phyloP scores from a whole-genome alignment of 495 filamentous ascomycete species.

The Cryomyces antarcticus region DNA sequence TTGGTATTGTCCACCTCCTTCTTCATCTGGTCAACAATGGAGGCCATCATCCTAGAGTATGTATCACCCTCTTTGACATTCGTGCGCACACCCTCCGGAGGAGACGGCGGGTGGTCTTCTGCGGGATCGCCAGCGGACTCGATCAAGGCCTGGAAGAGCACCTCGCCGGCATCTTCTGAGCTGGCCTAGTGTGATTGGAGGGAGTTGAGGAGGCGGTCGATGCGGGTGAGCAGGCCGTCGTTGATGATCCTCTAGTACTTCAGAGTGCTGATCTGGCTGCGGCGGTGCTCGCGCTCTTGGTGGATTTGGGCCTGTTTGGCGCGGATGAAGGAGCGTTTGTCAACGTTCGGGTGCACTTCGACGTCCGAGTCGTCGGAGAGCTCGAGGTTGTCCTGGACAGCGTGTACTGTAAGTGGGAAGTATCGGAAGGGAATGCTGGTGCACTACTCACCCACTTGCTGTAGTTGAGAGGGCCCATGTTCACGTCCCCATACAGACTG shows the following conservation, averaged over 20 bases:
- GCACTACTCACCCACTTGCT: constrained; percentile 59
- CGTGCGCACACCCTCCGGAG: constrained; percentile 60
- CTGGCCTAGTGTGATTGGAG: constrained; percentile 43
- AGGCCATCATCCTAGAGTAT: constrained; percentile 91
- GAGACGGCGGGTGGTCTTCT: constrained; percentile 50
- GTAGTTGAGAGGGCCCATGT: constrained; percentile 69
- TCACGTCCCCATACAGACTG: no score
- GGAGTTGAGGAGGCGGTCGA: constrained; percentile 51
- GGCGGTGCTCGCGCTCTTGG: constrained; percentile 61
- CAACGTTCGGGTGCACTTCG: constrained; percentile 96
- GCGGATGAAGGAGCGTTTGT: constrained; percentile 95
- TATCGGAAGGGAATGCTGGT: constrained; percentile 7
- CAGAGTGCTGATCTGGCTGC: constrained; percentile 70
- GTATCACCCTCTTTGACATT: constrained; percentile 55
- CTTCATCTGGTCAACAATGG: constrained; percentile 83
- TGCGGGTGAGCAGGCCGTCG: constrained; percentile 65
- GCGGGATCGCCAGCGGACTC: constrained; percentile 49
- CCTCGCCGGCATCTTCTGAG: constrained; percentile 43
- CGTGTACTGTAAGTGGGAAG: not conserved
- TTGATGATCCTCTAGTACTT: constrained; percentile 91
- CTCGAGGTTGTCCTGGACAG: constrained; percentile 59
- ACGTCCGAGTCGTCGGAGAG: constrained; percentile 95
- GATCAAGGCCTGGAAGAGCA: constrained; percentile 74
- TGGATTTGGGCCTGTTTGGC: constrained; percentile 97
- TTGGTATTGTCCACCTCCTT: constrained; percentile 57